Base-by-base conservation (phyloP, 306 rosid species). In the Citrullus amarus region DNA sequence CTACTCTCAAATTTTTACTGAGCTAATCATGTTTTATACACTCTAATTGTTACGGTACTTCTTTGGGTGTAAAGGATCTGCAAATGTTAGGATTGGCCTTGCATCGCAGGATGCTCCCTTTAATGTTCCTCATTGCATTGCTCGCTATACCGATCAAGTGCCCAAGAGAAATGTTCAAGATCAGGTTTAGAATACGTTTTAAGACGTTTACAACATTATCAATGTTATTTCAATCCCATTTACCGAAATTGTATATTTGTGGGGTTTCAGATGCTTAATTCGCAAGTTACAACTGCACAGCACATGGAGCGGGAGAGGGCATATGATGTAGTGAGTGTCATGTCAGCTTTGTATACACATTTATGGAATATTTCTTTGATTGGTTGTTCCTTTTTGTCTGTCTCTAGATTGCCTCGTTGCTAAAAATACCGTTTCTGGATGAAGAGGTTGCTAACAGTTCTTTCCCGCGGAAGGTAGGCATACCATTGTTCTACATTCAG, bases 351-450 rank as follows among this genome's bases (percentile, higher is more conserved):
- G 25, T 76, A 14, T 78, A 4, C 70, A 59, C 15, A 22, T 70
- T 82, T 56, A 22, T 81, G 75, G 41, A n/a, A 50, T 22, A 39
- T 77, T 16, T 39, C 34, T n/a, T 77, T 58, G 32, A 62, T 68
- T 58, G 51, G 58, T n/a, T 11, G 20, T 38, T 32, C 4, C 22
- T 48, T 75, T 46, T 53, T 77, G 57, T 16, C 15, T 6, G 51
- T 75, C 72, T n/a, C 5, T 75, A 94, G 98, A 84, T 92, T 30
- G 97, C 97, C 9, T 83, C 96, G 0, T 56, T 84, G 65, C 85
- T 95, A 89, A 91, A 92, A 92, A 89, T 95, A 57, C 97, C 97
- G 1, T 92, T 91, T 83, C 73, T 92, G 66, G 98, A 91, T 79
- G 97, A 92, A 87, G 97, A 91, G 89, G 82, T 87, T 75, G 87